phyloP scores from a whole-genome alignment of 805 yeast species.

The Saturnispora zaruensis region DNA sequence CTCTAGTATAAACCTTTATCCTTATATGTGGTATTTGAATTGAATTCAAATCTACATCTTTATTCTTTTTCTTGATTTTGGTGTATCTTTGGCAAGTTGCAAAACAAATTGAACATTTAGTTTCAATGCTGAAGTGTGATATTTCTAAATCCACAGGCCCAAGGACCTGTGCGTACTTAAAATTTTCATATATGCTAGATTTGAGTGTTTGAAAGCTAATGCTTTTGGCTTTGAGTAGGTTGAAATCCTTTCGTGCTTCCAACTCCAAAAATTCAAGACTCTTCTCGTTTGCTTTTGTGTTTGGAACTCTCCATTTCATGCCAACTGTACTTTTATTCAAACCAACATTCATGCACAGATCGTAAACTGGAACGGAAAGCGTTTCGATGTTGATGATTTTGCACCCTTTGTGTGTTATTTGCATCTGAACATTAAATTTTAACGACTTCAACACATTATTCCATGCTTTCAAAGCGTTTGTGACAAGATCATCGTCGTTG shows the following conservation, averaged over 20 bases:
- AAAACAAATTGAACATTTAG: background rate
- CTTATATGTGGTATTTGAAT: background rate
- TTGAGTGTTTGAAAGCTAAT: background rate
- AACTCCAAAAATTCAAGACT: background rate
- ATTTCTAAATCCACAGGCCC: background rate
- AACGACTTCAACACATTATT: background rate
- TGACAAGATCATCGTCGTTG: background rate
- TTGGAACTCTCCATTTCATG: conserved; percentile 5
- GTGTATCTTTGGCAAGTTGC: background rate
- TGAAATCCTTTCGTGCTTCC: background rate
- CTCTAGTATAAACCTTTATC: background rate
- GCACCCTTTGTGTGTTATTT: background rate
- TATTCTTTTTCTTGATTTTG: background rate
- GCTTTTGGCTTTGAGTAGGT: background rate
- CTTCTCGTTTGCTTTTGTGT: background rate
- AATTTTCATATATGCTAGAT: background rate
- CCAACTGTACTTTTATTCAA: background rate
- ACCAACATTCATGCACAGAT: background rate
- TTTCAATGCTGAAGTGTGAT: background rate
- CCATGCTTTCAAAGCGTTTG: background rate
- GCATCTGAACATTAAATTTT: conserved; percentile 3
- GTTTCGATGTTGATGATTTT: background rate
- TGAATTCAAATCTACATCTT: background rate
- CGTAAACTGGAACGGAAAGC: conserved; percentile 2
- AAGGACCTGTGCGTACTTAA: background rate